Evolutionary conservation across 2,329 filamentous ascomycete species (phyloP).

Genomic region (Akanthomyces lecanii): DNA sequence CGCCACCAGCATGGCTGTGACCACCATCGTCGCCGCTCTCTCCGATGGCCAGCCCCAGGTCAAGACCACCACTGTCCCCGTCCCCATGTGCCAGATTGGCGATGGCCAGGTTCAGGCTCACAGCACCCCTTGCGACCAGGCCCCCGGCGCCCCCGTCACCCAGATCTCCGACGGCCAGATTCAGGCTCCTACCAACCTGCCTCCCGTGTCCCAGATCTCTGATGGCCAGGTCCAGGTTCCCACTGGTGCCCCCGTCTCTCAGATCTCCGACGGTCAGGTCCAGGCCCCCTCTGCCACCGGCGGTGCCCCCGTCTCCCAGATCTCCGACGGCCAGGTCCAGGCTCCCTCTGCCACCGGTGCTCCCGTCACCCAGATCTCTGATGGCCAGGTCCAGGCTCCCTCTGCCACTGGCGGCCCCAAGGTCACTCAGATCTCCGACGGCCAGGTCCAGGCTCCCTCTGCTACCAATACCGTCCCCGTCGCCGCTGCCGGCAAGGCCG

Average conservation of each 20-base stretch:
- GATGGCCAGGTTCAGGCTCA: slow-evolving; percentile 19
- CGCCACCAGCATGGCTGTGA: slow-evolving; percentile 43
- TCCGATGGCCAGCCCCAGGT: slow-evolving; percentile 49
- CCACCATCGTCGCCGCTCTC: slow-evolving; percentile 46
- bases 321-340: slow-evolving; percentile 26
- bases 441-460: slow-evolving; percentile 29
- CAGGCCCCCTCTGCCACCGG: slow-evolving; percentile 21
- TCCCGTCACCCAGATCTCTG: slow-evolving; percentile 23
- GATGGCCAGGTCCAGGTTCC: slow-evolving; percentile 27
- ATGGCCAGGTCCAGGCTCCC: slow-evolving; percentile 21
- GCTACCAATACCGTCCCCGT: not conserved
- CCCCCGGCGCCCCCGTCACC: slow-evolving; percentile 28
- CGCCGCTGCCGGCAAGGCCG: slow-evolving; percentile 19
- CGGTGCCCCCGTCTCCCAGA: slow-evolving; percentile 18
- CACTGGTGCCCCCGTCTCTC: slow-evolving; percentile 17
- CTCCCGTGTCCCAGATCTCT: slow-evolving; percentile 16
- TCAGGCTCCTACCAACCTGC: slow-evolving; percentile 24
- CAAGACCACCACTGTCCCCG: slow-evolving; percentile 35
- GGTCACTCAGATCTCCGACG: slow-evolving; percentile 30
- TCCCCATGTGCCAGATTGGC: slow-evolving; percentile 38
- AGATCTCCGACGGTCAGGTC: slow-evolving; percentile 25
- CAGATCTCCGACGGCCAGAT: slow-evolving; percentile 32
- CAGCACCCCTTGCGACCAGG: slow-evolving; percentile 19
- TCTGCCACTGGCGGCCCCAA: slow-evolving; percentile 26
- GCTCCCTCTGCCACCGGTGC: slow-evolving; percentile 20